Conservation (phyloP, 768 basidiomycete species). For the Fistulinella prunicolor region DNA sequence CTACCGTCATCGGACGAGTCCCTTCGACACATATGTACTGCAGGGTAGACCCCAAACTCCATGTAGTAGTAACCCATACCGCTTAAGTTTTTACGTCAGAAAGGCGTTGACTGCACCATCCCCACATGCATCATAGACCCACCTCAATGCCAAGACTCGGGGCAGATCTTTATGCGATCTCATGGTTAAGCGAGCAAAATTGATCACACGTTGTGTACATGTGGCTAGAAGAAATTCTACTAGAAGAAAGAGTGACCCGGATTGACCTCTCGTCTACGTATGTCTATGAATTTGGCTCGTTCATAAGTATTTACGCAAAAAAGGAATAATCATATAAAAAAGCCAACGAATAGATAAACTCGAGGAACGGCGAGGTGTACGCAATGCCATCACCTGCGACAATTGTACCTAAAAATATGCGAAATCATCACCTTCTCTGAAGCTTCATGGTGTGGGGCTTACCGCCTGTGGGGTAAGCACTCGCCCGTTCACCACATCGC, state of each 20-base stretch:
- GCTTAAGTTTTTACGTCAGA: background rate
- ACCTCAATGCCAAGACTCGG: slow-evolving; percentile 1
- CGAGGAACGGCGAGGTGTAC: slow-evolving; percentile 20
- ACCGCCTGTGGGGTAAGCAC: slow-evolving; percentile 35
- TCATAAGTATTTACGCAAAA: slow-evolving; percentile 30
- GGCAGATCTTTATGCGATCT: slow-evolving; percentile 1
- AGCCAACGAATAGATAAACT: slow-evolving; percentile 33
- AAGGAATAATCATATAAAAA: slow-evolving; percentile 39
- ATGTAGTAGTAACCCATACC: background rate
- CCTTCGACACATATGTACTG: too few relatives aligned
- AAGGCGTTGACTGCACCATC: background rate
- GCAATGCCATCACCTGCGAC: slow-evolving; percentile 24
- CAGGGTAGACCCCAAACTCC: too few relatives aligned
- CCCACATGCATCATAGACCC: slow-evolving; percentile 8
- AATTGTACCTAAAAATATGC: slow-evolving; percentile 28
- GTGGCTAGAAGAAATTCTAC: slow-evolving; percentile 14
- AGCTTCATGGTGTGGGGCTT: slow-evolving; percentile 33
- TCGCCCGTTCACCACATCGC: slow-evolving; percentile 38
- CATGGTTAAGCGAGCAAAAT: slow-evolving; percentile 9
- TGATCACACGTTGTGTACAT: slow-evolving; percentile 16
- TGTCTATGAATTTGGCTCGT: slow-evolving; percentile 22
- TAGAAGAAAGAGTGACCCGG: slow-evolving; percentile 5
- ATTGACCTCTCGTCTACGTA: slow-evolving; percentile 15
- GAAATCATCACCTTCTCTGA: slow-evolving; percentile 30
- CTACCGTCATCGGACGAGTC: too few relatives aligned